Base-by-base conservation (phyloP, 371 early-diverging fungal genomes). In the Blakeslea trispora region DNA sequence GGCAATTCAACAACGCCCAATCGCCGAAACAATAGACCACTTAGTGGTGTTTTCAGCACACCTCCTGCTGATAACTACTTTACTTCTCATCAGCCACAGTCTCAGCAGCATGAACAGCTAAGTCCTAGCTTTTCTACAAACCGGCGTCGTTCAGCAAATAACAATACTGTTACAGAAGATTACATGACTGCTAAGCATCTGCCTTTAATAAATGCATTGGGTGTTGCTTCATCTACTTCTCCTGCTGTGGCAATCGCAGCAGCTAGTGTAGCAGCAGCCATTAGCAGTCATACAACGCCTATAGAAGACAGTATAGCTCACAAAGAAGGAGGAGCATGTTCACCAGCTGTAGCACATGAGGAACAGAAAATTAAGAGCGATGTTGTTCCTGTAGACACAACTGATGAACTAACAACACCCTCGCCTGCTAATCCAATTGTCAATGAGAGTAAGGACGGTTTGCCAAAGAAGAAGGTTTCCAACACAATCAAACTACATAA, bases 21-120 rank as follows among this genome's bases (percentile, higher is more conserved):
- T 0, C 46, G 55, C 28, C 21, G 50, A 23, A 19, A 40, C 21
- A 28, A 34, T 18, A 43, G 65, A 21, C 61, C 68, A 4, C 6
- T 50, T 0, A 64, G 64, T 55, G 68, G 64, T 4, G 45, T 68
- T 18, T 68, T 64, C 46, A 64, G 58, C 40, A 64, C 61, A 9
- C 64, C 60, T 10, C 39, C 18, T 9, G 49, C 54, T 17, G 22
- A 50, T 24, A 61, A 52, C 11, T 66, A 66, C 17, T 66, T 66
- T 42, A 34, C 65, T 4, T 47, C 52, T 13, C 61, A 61, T 18
- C 43, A 43, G 6, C 43, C 28, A 7, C 28, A 28, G 28, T 28
- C 28, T 28, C 28, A 43, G 11, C 43, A 43, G 3, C 43, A 43
- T 18, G 48, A 14, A 21, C 50, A 28, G 6, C 42, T 22, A 9